Base-by-base conservation (phyloP, 805 yeast species). In the Brettanomyces naardenensis region DNA sequence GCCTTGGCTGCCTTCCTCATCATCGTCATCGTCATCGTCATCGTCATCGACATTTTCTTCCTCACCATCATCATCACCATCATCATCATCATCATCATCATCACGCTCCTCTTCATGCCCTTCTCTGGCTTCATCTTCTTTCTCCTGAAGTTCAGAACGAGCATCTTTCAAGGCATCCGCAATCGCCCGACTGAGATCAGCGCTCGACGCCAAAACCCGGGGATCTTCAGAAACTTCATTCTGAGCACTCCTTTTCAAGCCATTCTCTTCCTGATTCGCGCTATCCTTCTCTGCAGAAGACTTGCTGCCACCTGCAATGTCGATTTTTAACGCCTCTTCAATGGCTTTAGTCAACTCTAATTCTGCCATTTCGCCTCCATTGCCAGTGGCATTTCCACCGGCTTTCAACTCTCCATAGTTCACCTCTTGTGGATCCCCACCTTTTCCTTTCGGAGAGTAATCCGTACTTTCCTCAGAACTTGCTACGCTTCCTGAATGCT, bases 301-400 rank as follows among this genome's bases (percentile, higher is more conserved):
- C n/a, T n/a, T n/a, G n/a, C n/a, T n/a, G 40, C 31, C 22, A 33
- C 40, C 6, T 38, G 23, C 25, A 31, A 28, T 36, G 28, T 39
- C 38, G 15, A 44, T 49, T 26, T 44, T 44, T 15, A 51, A 36
- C 2, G 55, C 56, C 11, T 51, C 59, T 29, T 45, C 50, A 33
- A 55, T 55, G 10, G 56, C 60, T 18, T 42, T 47, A 34, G 44
- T 48, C 22, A 55, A 41, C 36, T 54, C 58, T 10, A 41, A 17
- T 29, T 49, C 45, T 6, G 49, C 40, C 18, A 11, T 33, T 14
- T 11, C 25, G 10, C 20, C 28, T 7, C 18, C 29, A 11, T 33
- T 19, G n/a, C n/a, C n/a, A n/a, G n/a, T n/a, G n/a, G n/a, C n/a
- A n/a, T n/a, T n/a, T n/a, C n/a, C n/a, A 2, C 43, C 40, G 20